Evolutionary conservation across 1,284 basidiomycete species (phyloP), one percentile per base, ranked within the genome.

Genomic region (Melampsora larici-populina): DNA sequence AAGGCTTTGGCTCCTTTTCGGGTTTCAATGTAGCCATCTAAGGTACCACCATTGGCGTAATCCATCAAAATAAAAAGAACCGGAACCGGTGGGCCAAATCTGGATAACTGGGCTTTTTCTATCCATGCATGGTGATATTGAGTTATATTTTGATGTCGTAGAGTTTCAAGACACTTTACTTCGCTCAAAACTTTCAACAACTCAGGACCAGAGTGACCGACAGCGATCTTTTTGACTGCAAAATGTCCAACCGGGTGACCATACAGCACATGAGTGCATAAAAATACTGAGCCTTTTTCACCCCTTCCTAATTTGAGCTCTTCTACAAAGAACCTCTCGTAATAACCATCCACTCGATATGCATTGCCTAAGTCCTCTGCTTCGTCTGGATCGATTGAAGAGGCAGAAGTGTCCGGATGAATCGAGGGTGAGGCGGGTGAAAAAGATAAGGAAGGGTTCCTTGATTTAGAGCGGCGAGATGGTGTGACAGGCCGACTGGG

Each of bases 81-180:
- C 9, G 82, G 82, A 7, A 83, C 82, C 13, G 71, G 67, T 2
- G 83, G 83, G 8, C 80, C 78, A 49, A 82, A 83, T 8, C 78
- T 55, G 9, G 79, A 80, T 26, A 79, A 48, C 74, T 80, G 80
- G 9, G 81, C 79, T 62, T 79, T 79, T 83, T 97, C 94, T 24
- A 97, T 88, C 94, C 94, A 97, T 0, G 94, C 90, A 81, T 97
- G 94, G 84, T 97, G 94, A 82, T 97, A 97, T 21, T 92, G 93
- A 79, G 97, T 89, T 80, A 97, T 93, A 80, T 97, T 96, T 3
- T 90, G 91, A 85, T 97, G 94, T 72, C 90, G 89, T 4, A 97
- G 86, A n/a, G 88, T 87, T 82, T 97, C 93, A 70, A 97, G 86
- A 6, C 95, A 86, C 67, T 91, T 89, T 60, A 94, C 90, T 88